Evolutionary conservation across 2,329 filamentous ascomycete species (phyloP), one percentile per base, ranked within the genome.

Genomic region (Botrytis paeoniae): DNA sequence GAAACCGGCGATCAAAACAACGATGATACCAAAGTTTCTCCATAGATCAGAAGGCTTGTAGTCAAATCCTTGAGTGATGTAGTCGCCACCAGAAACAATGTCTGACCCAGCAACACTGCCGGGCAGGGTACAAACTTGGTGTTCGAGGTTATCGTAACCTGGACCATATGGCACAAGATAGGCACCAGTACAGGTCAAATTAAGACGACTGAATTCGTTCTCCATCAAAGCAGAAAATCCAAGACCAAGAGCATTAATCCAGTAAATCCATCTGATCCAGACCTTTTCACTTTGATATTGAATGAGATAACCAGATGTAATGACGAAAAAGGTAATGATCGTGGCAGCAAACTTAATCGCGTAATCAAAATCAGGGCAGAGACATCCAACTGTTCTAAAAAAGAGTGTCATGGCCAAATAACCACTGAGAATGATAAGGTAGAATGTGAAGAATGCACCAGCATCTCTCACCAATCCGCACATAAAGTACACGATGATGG

Each of bases 291-390:
- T 88, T 68, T 91, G 87, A 80, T 92, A 94, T 80, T 94, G 93
- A 74, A 97, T 95, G 60, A 97, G 83, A 81, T 96, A 97, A 6
- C 94, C 94, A 0, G 90, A 92, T 0, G 93, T 96, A 32, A 94
- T 85, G 39, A 96, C 89, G 77, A 95, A 93, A n/a, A 95, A 83
- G 0, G 92, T 95, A 76, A 97, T 94, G 70, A 94, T 87, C 1
- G 93, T 86, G 8, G 93, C 90, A 10, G 93, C 93, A 72, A 93
- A 91, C 81, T 95, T 95, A 81, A 95, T 93, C 4, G 94, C 94
- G 61, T 92, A 92, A 80, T 97, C 93, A 73, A 97, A 97, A 78
- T 94, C 92, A 0, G 92, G 92, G 74, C 91, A 94, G 20, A 93
- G 74, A 74, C 90, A 93, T 10, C 91, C 93, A 2, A 95, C 85